Evolutionary conservation across 1,139 yeast species (phyloP).

Genomic region (Suhomyces choctaworum): DNA sequence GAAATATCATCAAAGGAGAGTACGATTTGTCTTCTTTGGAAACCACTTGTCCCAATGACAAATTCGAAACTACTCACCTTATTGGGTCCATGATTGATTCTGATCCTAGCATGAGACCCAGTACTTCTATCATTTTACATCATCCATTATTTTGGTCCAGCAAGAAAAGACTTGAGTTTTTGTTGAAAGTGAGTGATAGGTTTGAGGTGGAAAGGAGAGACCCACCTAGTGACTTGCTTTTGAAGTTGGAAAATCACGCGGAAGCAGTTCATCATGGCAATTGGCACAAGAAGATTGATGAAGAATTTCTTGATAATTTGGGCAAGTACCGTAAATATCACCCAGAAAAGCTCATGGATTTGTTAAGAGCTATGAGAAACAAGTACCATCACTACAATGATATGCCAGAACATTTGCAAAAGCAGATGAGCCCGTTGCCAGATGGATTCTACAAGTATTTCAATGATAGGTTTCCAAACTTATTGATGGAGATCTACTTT

Average conservation of each 20-base stretch:
- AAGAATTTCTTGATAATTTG: conserved; percentile 70
- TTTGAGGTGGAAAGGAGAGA: conserved; percentile 87
- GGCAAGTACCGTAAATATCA: conserved; percentile 91
- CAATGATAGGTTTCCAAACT: conserved; percentile 68
- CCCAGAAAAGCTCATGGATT: conserved; percentile 74
- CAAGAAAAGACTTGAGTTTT: conserved; percentile 76
- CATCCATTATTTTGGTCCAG: conserved; percentile 90
- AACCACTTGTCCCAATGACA: conserved; percentile 43
- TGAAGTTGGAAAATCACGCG: conserved; percentile 60
- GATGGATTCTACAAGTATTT: conserved; percentile 81
- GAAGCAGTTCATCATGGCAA: conserved; percentile 60
- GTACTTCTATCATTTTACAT: conserved; percentile 61
- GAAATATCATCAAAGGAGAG: conserved; percentile 78
- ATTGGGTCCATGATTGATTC: conserved; percentile 68
- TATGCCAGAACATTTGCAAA: conserved; percentile 62
- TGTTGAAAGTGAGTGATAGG: conserved; percentile 84
- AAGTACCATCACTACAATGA: conserved; percentile 94
- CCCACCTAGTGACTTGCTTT: conserved; percentile 71
- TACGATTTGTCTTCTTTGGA: conserved; percentile 52
- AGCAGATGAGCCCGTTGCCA: conserved; percentile 75
- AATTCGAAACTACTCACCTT: conserved; percentile 69
- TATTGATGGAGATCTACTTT: conserved; percentile 73
- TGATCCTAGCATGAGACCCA: conserved; percentile 74
- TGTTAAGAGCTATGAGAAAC: conserved; percentile 85
- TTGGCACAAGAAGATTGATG: conserved; percentile 79